phyloP scores from a whole-genome alignment of 169 alveolate species.

The Plasmodium billcollinsi region DNA sequence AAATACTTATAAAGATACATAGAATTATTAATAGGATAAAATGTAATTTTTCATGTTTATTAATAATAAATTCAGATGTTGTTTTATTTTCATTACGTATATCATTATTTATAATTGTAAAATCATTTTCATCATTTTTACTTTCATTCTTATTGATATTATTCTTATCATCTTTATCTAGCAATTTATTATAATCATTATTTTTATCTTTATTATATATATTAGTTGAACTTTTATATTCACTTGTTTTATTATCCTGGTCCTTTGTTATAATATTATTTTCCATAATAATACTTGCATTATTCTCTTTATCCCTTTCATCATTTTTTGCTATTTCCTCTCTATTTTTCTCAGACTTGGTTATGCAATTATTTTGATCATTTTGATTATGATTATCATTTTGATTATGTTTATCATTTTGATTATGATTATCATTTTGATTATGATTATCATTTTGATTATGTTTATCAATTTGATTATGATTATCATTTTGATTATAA shows the following conservation, averaged over 20 bases:
- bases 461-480: not conserved
- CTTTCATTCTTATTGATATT: not conserved
- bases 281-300: not conserved
- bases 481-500: not conserved
- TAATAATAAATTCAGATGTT: not conserved
- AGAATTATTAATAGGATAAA: constrained; percentile 24
- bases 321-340: not conserved
- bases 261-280: not conserved
- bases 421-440: not conserved
- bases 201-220: constrained; percentile 1
- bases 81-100: not conserved
- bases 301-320: not conserved
- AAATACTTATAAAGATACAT: constrained; percentile 13
- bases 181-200: not conserved
- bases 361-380: no score
- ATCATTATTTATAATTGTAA: not conserved
- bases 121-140: not conserved
- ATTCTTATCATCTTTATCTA: not conserved
- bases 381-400: not conserved
- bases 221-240: not conserved
- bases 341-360: constrained; percentile 3
- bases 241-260: not conserved
- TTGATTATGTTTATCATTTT: not conserved
- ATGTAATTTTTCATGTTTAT: not conserved
- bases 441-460: not conserved